Evolutionary conservation across 2,329 filamentous ascomycete species (phyloP).

Genomic region (Xylariales sp.): DNA sequence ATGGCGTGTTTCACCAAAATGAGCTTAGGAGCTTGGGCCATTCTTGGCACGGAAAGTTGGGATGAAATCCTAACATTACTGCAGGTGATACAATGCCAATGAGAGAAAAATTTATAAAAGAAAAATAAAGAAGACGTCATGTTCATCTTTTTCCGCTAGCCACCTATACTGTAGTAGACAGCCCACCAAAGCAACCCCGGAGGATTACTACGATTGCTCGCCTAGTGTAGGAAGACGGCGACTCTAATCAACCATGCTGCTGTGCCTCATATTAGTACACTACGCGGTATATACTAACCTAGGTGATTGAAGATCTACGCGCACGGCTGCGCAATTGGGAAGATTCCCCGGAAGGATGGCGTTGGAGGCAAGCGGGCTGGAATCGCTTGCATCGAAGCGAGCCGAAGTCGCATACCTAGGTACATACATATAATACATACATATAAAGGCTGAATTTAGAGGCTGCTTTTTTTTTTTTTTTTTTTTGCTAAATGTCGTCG

Average conservation of each 20-base stretch:
- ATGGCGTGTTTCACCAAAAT: slow-evolving; percentile 27
- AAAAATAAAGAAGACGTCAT: slow-evolving; percentile 15
- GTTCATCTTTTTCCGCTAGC: not conserved
- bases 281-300: not conserved
- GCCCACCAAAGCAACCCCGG: slow-evolving; percentile 12
- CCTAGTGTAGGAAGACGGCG: not conserved
- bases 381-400: slow-evolving; percentile 11
- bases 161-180: not conserved
- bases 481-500: not conserved
- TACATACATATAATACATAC: not conserved
- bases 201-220: slow-evolving; percentile 22
- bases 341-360: slow-evolving; percentile 10
- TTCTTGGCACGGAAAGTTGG: slow-evolving; percentile 11
- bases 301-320: slow-evolving; percentile 11
- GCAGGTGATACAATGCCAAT: not conserved
- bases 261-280: not conserved
- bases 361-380: not conserved
- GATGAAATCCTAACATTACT: not conserved
- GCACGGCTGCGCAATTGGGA: slow-evolving; percentile 2
- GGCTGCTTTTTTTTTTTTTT: not conserved
- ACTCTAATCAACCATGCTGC: not conserved
- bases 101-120: not conserved
- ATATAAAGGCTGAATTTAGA: slow-evolving; percentile 6
- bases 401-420: slow-evolving; percentile 1
- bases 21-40: slow-evolving; percentile 23